A percentile compares a stretch with the other conserved stretches of the same genome.
phyloP scores from a whole-genome alignment of 306 rosid species.

The Fragaria ananassa region DNA sequence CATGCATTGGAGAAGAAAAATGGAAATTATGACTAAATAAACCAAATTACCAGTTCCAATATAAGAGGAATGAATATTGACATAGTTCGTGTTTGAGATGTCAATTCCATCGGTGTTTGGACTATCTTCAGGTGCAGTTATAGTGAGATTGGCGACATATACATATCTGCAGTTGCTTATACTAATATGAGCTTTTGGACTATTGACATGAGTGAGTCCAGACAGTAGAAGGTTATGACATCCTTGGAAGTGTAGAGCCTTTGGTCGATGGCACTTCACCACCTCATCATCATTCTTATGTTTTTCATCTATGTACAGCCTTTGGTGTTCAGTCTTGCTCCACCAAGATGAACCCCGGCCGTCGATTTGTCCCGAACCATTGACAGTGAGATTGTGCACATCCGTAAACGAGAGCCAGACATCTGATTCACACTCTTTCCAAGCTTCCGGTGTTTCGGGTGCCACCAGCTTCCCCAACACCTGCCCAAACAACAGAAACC shows the following conservation, averaged over 20 bases:
- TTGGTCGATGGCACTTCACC: neutral
- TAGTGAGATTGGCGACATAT: neutral
- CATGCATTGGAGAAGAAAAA: neutral
- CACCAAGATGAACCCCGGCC: neutral
- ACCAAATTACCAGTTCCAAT: conserved; percentile 29
- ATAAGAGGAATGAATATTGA: conserved; percentile 10
- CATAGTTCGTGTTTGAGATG: neutral
- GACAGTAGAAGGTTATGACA: neutral
- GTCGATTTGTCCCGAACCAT: neutral
- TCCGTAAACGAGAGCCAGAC: neutral
- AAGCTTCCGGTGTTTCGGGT: neutral
- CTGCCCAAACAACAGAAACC: neutral
- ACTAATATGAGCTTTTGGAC: conserved; percentile 18
- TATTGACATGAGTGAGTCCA: conserved; percentile 9
- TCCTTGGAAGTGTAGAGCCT: neutral
- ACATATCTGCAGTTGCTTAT: neutral
- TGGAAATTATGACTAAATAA: neutral
- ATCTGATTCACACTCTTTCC: neutral
- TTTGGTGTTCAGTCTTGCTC: neutral
- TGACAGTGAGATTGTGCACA: neutral
- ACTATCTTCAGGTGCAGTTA: conserved; percentile 23
- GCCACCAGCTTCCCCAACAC: neutral
- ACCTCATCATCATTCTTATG: neutral
- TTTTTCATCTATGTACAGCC: too few relatives aligned
- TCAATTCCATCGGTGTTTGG: conserved; percentile 36